Conservation (phyloP, 2,329 filamentous ascomycete species). For the Bipolaris bicolor region DNA sequence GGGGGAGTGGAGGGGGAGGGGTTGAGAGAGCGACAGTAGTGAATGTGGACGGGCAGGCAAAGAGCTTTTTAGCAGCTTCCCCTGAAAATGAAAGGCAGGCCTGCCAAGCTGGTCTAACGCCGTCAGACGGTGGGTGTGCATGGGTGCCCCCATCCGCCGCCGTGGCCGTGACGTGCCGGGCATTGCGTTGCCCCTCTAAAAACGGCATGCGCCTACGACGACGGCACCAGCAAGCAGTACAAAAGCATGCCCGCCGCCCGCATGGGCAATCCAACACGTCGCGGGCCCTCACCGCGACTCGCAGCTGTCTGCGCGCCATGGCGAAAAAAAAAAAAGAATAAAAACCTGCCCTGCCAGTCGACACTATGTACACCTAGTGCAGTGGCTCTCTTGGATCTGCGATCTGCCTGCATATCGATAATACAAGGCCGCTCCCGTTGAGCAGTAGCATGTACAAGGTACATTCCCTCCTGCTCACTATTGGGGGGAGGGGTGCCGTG, state of each 20-base stretch:
- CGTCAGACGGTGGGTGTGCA: constrained; percentile 26
- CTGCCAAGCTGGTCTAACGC: constrained; percentile 36
- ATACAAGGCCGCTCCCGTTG: constrained; percentile 9
- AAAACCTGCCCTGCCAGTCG: background rate
- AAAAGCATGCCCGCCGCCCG: constrained; percentile 8
- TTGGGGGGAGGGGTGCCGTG: background rate
- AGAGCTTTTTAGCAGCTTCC: constrained; percentile 41
- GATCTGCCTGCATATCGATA: constrained; percentile 20
- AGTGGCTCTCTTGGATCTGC: constrained; percentile 3
- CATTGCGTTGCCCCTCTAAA: constrained; percentile 31
- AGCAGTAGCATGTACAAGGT: background rate
- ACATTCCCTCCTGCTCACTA: too few species aligned
- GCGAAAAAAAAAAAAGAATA: constrained; percentile 14
- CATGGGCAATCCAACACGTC: constrained; percentile 2
- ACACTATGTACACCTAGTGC: background rate
- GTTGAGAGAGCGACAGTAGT: constrained; percentile 38
- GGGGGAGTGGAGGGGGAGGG: constrained; percentile 24
- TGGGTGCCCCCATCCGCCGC: constrained; percentile 32
- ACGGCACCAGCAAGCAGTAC: background rate
- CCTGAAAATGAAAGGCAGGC: constrained; percentile 38
- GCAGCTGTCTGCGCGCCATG: constrained; percentile 6
- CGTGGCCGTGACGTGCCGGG: constrained; percentile 26
- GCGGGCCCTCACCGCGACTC: background rate
- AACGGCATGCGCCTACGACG: constrained; percentile 14
- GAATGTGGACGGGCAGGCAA: constrained; percentile 40